Conservation (phyloP, 2,329 filamentous ascomycete species). For the Xylariaceae sp. region DNA sequence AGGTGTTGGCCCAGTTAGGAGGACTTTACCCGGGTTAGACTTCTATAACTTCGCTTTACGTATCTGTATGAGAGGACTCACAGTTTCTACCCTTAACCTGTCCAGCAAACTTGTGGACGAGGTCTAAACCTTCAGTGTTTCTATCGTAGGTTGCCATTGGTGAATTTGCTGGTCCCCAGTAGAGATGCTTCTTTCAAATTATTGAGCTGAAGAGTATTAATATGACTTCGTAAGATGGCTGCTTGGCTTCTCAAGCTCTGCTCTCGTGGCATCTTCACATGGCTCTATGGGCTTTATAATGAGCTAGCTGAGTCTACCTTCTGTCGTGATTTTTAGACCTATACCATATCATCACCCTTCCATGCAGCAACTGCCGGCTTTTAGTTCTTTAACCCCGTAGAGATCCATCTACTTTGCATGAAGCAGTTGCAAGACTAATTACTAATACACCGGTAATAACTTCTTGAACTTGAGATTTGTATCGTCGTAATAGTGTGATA, state of each 20-base stretch:
- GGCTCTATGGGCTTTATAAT: slow-evolving; percentile 15
- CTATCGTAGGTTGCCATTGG: slow-evolving; percentile 29
- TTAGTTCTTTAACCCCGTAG: slow-evolving; percentile 17
- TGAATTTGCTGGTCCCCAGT: slow-evolving; percentile 1
- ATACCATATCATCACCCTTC: neutral
- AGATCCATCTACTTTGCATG: neutral
- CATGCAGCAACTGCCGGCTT: slow-evolving; percentile 12
- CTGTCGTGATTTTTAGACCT: neutral
- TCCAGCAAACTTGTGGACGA: slow-evolving; percentile 33
- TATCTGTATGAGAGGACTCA: slow-evolving; percentile 2
- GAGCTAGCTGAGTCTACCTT: neutral
- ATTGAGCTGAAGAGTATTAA: neutral
- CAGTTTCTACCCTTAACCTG: slow-evolving; percentile 30
- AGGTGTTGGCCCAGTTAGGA: slow-evolving; percentile 42
- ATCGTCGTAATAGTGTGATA: no score
- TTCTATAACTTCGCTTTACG: neutral
- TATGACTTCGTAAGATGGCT: neutral
- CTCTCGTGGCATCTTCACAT: neutral
- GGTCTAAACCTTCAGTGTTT: slow-evolving; percentile 28
- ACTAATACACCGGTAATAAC: no score
- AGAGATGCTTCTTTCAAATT: neutral
- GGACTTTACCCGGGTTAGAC: slow-evolving; percentile 31
- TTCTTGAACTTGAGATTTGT: no score
- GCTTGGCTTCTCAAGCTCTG: neutral
- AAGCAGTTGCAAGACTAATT: no score